A percentile compares a stretch with the other conserved stretches of the same genome.
phyloP scores from a whole-genome alignment of 164 flowering plant genomes.

The Annona squamosa region DNA sequence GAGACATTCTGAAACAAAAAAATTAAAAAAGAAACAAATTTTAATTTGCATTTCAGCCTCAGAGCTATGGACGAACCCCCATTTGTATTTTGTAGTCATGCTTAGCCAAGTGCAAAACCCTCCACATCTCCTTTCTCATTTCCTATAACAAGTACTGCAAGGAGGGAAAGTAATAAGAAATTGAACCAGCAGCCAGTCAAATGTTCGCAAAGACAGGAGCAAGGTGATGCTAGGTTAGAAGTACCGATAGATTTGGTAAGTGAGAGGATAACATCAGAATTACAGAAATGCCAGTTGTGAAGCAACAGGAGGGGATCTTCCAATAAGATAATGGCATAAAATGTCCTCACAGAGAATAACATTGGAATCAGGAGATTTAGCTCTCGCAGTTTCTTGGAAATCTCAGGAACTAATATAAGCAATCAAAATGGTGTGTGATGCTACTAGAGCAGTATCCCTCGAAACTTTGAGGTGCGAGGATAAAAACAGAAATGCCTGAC shows the following conservation, averaged over 20 bases:
- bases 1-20: constrained; percentile 8
- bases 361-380: constrained; percentile 59
- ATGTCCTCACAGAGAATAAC: constrained; percentile 29
- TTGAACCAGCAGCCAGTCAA: constrained; percentile 26
- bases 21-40: not conserved
- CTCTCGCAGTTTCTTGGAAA: constrained; percentile 35
- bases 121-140: constrained; percentile 56
- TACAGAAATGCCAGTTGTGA: constrained; percentile 10
- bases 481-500: constrained; percentile 11
- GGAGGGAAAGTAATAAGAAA: constrained; percentile 35
- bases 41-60: constrained; percentile 36
- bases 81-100: constrained; percentile 69
- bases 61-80: constrained; percentile 70
- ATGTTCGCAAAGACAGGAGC: constrained; percentile 24
- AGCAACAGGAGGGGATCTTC: constrained; percentile 11
- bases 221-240: constrained; percentile 17
- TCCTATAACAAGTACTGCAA: constrained; percentile 39
- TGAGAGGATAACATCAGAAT: constrained; percentile 3
- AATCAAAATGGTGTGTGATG: constrained; percentile 18
- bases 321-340: constrained; percentile 16
- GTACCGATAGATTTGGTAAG: constrained; percentile 13
- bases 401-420: constrained; percentile 19
- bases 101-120: constrained; percentile 36
- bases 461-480: constrained; percentile 4
- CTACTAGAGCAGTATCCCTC: too few species aligned